Conservation (phyloP, 805 yeast genomes). For the Scheffersomyces lignosus region DNA sequence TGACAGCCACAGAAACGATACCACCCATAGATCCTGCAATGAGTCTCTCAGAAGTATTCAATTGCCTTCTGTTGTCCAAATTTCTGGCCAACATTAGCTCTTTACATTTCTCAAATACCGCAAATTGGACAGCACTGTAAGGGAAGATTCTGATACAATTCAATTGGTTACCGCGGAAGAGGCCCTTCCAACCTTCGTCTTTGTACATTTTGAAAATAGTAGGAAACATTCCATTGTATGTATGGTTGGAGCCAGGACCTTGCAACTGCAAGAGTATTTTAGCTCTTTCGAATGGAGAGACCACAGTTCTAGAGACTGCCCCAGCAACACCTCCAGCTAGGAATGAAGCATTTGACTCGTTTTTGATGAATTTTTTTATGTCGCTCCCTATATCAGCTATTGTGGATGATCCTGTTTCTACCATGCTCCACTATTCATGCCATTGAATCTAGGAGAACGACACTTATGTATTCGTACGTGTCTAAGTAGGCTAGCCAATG, state of each 20-base stretch:
- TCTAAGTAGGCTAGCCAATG: not conserved
- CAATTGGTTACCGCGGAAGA: conserved; percentile 86
- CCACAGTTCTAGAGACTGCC: conserved; percentile 83
- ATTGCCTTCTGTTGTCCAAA: conserved; percentile 23
- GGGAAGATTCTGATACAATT: conserved; percentile 92
- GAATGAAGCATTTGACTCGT: conserved; percentile 61
- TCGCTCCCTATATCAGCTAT: not conserved
- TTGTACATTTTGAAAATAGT: conserved; percentile 77
- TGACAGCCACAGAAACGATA: conserved; percentile 69
- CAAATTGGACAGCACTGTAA: conserved; percentile 91
- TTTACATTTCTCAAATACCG: conserved; percentile 72
- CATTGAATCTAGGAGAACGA: not conserved
- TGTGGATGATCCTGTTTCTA: not conserved
- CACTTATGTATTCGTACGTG: not conserved
- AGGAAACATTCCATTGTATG: conserved; percentile 66
- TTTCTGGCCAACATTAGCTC: conserved; percentile 26
- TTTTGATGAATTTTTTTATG: conserved; percentile 29
- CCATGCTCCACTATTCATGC: not conserved
- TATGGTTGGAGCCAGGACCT: conserved; percentile 53
- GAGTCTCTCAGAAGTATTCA: conserved; percentile 60
- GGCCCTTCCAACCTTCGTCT: conserved; percentile 91
- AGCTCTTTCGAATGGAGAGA: conserved; percentile 93
- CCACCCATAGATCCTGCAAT: conserved; percentile 84
- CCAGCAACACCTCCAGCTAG: conserved; percentile 78
- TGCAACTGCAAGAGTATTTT: conserved; percentile 90